Evolutionary conservation across 352 stramenopile genomes (phyloP).

Genomic region (Pythium oligandrum): DNA sequence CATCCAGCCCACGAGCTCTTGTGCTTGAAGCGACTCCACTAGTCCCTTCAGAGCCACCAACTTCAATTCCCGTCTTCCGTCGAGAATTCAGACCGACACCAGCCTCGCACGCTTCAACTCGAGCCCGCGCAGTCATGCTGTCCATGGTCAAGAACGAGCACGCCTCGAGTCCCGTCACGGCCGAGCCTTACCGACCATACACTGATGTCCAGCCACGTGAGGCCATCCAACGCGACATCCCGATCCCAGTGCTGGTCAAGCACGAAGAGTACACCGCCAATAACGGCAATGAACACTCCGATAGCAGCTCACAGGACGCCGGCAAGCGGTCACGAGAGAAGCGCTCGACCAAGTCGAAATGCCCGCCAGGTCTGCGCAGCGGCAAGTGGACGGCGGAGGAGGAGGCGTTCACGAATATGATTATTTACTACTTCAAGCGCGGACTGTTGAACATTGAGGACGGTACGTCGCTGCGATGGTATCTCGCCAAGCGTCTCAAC

Average conservation of each 20-base stretch:
- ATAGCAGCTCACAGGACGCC: constrained; percentile 1
- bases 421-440: constrained; percentile 85
- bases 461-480: constrained; percentile 82
- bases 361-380: constrained; percentile 66
- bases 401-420: constrained; percentile 76
- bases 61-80: constrained; percentile 48
- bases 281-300: constrained; percentile 19
- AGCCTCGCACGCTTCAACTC: constrained; percentile 7
- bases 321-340: constrained; percentile 36
- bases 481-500: constrained; percentile 78
- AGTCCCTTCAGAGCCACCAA: constrained; percentile 61
- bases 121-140: constrained; percentile 29
- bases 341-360: constrained; percentile 86
- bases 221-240: constrained; percentile 13
- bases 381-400: constrained; percentile 85
- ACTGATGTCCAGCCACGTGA: constrained; percentile 5
- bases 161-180: constrained; percentile 1
- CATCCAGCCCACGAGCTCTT: constrained; percentile 2
- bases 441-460: constrained; percentile 75
- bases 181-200: not conserved
- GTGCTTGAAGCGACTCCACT: constrained; percentile 63
- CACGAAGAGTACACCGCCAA: constrained; percentile 17
- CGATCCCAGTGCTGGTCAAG: constrained; percentile 18
- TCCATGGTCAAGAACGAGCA: constrained; percentile 50
- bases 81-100: not conserved